Percentiles rank a stretch among this genome's conserved stretches.
Evolutionary conservation across 495 filamentous ascomycete species (phyloP).

Genomic region (Hypoxylon fuscum): DNA sequence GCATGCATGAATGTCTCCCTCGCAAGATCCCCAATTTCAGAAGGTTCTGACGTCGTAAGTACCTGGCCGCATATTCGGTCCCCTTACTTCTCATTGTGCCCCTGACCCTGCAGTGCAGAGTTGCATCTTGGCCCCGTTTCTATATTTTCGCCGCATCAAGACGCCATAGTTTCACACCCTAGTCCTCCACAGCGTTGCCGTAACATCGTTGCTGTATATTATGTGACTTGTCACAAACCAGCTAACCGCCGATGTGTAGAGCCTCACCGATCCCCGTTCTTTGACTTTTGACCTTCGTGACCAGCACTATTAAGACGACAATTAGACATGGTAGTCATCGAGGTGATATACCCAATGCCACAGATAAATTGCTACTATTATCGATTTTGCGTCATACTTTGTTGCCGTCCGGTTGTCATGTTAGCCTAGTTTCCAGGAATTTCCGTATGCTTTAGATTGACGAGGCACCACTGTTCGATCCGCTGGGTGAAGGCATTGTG

Average conservation of each 20-base stretch:
- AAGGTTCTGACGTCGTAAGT: constrained; percentile 34
- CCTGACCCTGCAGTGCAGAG: constrained; percentile 38
- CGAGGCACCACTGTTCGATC: constrained; percentile 32
- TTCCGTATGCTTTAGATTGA: constrained; percentile 8
- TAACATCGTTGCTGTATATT: constrained; percentile 20
- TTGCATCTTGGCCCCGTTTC: constrained; percentile 38
- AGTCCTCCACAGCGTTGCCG: constrained; percentile 25
- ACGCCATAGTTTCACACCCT: constrained; percentile 37
- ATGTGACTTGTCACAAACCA: constrained; percentile 21
- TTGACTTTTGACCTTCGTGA: not conserved
- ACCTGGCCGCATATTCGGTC: constrained; percentile 40
- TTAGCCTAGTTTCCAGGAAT: not conserved
- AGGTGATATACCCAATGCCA: not conserved
- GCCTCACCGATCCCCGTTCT: constrained; percentile 11
- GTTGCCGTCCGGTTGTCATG: not conserved
- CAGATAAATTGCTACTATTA: not conserved
- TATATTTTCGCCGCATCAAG: constrained; percentile 39
- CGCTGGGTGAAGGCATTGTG: constrained; percentile 27
- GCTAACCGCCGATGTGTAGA: constrained; percentile 3
- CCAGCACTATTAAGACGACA: constrained; percentile 1
- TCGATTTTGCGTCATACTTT: too few species aligned
- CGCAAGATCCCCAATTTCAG: constrained; percentile 24
- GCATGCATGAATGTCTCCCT: constrained; percentile 30
- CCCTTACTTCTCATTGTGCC: constrained; percentile 22
- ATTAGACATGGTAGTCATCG: not conserved